Percentiles rank a stretch among this genome's conserved stretches.
phyloP scores from a whole-genome alignment of 2,329 filamentous ascomycete genomes.

The Seiridium unicorne region DNA sequence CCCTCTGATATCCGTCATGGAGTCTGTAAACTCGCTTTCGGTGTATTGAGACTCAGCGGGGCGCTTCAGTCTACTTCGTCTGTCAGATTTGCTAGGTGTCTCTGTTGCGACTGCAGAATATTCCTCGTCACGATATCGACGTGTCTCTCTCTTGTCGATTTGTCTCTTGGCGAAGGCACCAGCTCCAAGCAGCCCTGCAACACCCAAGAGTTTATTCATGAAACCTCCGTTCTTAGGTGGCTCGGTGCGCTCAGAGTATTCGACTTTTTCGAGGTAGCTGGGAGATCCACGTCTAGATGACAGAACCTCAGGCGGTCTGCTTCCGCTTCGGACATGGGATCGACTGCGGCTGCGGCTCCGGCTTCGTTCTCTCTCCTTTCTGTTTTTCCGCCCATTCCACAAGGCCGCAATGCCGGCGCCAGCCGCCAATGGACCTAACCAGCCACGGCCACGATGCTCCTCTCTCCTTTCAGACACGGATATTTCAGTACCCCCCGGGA shows the following conservation, averaged over 20 bases:
- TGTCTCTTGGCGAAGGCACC: constrained; percentile 60
- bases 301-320: constrained; percentile 44
- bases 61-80: constrained; percentile 30
- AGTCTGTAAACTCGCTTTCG: constrained; percentile 48
- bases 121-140: constrained; percentile 51
- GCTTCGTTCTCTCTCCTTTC: constrained; percentile 36
- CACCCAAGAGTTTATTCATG: constrained; percentile 57
- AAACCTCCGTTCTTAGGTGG: constrained; percentile 50
- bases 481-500: constrained; percentile 33
- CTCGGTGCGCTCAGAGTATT: constrained; percentile 53
- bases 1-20: constrained; percentile 34
- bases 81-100: constrained; percentile 51
- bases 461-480: constrained; percentile 40
- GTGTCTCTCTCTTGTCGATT: constrained; percentile 50
- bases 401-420: constrained; percentile 49
- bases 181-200: constrained; percentile 62
- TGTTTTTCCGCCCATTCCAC: constrained; percentile 41
- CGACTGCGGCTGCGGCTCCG: constrained; percentile 32
- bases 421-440: constrained; percentile 53
- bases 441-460: constrained; percentile 35
- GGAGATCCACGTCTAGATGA: constrained; percentile 52
- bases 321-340: constrained; percentile 8
- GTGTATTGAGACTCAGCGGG: constrained; percentile 29
- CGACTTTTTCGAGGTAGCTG: constrained; percentile 66
- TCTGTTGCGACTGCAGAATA: constrained; percentile 63